Evolutionary conservation across 768 basidiomycete genomes (phyloP), one percentile per base, ranked within the genome.

Genomic region (Leccinum uliginosum): DNA sequence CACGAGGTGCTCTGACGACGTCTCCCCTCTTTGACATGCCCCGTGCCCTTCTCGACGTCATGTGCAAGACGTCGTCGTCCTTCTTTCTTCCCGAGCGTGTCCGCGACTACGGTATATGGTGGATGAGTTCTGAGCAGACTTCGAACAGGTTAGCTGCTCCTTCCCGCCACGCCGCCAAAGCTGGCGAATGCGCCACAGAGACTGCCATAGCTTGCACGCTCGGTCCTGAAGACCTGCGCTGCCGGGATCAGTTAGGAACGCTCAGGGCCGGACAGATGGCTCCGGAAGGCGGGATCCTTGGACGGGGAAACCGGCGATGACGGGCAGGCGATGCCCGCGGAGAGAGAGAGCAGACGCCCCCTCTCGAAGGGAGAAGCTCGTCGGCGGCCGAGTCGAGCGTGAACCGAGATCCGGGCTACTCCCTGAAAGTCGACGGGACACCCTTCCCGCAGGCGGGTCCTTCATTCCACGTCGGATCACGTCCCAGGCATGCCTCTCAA

Each of bases 381-480:
- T 82, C n/a, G n/a, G n/a, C 79, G 0, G 81, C 81, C 1, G 80
- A 81, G 62, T 86, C 84, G 32, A 85, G 67, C 1, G 83, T 82
- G 65, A 82, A 83, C 3, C 78, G 72, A 1, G 70, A 71, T 2
- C n/a, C n/a, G n/a, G n/a, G 68, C 68, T 51, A 78, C 60, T 48
- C 77, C 79, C 62, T 80, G 75, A 57, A 78, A 71, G 60, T 80
- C 76, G 35, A 81, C 63, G 4, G 76, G 69, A 35, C 73, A 68
- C 1, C 77, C 77, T 26, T 73, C 62, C 4, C 62, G 54, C 47
- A 75, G 23, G 30, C 74, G 72, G 5, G 44, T 27, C n/a, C 62
- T 71, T 74, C 59, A 73, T 62, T 32, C n/a, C n/a, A n/a, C 70
- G 74, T 19, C 47, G 54, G 23, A 76, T 66, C 0, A 70, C 71